Conservation (phyloP, 192 early-diverging fungal species). For the Linnemannia elongata region DNA sequence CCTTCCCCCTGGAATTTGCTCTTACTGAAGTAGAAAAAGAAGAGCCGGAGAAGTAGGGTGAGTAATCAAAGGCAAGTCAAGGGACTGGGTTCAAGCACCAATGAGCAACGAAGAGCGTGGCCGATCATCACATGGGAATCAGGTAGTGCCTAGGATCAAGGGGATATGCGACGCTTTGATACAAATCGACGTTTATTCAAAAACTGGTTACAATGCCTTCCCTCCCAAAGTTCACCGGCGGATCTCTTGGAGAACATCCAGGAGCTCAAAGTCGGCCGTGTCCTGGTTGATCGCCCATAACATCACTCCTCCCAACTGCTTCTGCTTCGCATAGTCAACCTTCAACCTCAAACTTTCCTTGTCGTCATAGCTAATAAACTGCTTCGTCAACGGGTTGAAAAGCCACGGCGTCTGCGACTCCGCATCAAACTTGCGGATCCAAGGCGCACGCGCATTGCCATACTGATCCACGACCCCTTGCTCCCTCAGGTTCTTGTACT, state of each 20-base stretch:
- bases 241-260: slow-evolving; percentile 55
- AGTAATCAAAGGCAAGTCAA: no score
- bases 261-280: slow-evolving; percentile 67
- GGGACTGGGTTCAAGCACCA: neutral
- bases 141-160: neutral
- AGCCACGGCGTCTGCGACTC: slow-evolving; percentile 79
- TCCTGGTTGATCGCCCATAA: slow-evolving; percentile 80
- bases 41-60: neutral
- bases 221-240: neutral
- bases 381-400: slow-evolving; percentile 68
- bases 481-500: slow-evolving; percentile 73
- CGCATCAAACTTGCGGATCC: slow-evolving; percentile 75
- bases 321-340: slow-evolving; percentile 66
- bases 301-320: slow-evolving; percentile 75
- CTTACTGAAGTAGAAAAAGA: neutral
- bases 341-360: slow-evolving; percentile 69
- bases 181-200: no score
- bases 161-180: no score
- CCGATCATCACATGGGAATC: neutral
- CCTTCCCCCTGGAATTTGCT: neutral
- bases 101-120: neutral
- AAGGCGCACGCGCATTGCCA: slow-evolving; percentile 63
- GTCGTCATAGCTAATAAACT: slow-evolving; percentile 83
- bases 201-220: no score
- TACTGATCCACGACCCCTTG: slow-evolving; percentile 58